Base-by-base conservation (phyloP, 805 yeast genomes). In the Debaryomyces tyrocola region DNA sequence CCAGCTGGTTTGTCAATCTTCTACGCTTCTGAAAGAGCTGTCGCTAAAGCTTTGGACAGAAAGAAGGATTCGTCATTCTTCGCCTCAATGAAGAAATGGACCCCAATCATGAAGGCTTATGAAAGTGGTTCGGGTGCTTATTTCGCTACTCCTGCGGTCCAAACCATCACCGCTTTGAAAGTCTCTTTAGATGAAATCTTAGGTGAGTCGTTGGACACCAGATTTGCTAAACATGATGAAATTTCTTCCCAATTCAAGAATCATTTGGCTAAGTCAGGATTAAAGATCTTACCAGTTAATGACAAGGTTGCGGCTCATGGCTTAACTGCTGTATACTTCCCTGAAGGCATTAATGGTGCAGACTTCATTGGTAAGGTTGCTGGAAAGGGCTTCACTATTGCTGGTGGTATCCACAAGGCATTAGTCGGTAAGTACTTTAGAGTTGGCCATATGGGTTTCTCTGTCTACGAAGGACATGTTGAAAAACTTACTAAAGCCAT, bases 71-170 rank as follows among this genome's bases (percentile, higher is more conserved):
- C 75, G 47, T 67, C 84, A 17, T 86, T 71, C 64, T 89, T 82
- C 64, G 85, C 90, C 38, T 83, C 86, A 37, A 73, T 92, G 60
- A 77, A 83, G 62, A 83, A 82, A 70, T 91, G 98, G 98, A 67
- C 83, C 40, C 97, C 97, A 35, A 79, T 91, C 62, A 83, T 91
- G 90, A 71, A 79, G 62, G 87, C 90, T 37, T 90, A 89, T 70
- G 97, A 91, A 74, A 65, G 79, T 41, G 91, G 91, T 40, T 75
- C 78, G 53, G 82, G 79, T 14, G 87, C 91, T 7, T 94, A 91
- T 74, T 92, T 90, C 63, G 96, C 97, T n/a, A 92, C 97, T 6
- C 97, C 97, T n/a, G 87, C 97, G 0, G 85, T 88, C 39, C 97
- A 90, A 70, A 78, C 87, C 50, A 74, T 92, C 50, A 87, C 87